Percentiles rank a stretch among this genome's conserved stretches.
Evolutionary conservation across 2,329 filamentous ascomycete species (phyloP).

Genomic region (Annulohypoxylon truncatum): DNA sequence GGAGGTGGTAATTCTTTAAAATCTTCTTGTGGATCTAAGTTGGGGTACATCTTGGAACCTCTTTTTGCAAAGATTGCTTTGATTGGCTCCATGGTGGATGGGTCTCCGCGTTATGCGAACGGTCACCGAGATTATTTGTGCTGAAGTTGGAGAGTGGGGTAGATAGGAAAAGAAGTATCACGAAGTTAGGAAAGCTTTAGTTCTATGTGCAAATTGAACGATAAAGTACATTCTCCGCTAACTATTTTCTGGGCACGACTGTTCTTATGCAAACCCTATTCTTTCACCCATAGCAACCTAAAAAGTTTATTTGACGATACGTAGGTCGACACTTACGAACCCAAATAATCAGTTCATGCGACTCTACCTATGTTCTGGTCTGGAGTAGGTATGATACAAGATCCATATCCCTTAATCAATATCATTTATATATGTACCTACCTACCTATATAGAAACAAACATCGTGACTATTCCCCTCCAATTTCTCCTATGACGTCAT

Average conservation of each 20-base stretch:
- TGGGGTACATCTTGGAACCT: neutral
- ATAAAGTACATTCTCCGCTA: neutral
- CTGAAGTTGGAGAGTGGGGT: neutral
- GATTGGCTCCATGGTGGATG: neutral
- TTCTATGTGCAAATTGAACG: neutral
- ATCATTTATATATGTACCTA: too few species aligned
- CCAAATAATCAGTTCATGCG: too few species aligned
- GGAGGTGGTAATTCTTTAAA: constrained; percentile 12
- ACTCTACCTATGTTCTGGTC: too few species aligned
- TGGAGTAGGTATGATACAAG: too few species aligned
- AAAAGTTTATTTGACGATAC: too few species aligned
- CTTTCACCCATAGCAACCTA: too few species aligned
- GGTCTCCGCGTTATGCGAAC: neutral
- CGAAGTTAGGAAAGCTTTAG: neutral
- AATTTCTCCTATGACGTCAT: neutral
- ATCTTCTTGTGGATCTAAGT: neutral
- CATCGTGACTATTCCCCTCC: neutral
- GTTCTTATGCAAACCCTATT: neutral
- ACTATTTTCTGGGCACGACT: neutral
- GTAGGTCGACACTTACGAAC: too few species aligned
- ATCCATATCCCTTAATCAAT: too few species aligned
- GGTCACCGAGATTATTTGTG: neutral
- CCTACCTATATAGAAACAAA: neutral
- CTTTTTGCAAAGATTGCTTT: neutral
- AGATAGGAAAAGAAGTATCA: neutral